Conservation (phyloP, 495 filamentous ascomycete species). For the Annulohypoxylon stygium region DNA sequence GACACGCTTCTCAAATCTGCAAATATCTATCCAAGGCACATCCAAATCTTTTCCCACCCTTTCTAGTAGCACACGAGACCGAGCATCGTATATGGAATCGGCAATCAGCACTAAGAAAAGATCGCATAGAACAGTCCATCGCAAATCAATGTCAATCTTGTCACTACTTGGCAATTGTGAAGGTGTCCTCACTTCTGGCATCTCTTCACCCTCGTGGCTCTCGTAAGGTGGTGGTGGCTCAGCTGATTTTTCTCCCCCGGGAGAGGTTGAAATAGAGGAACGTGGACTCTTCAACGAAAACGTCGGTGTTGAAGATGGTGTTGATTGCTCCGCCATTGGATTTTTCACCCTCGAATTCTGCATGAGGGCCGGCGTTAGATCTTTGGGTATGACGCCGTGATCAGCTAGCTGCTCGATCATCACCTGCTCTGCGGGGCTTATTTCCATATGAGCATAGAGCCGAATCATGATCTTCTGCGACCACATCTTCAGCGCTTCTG, state of each 20-base stretch:
- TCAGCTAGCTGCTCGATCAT: slow-evolving; percentile 98
- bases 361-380: slow-evolving; percentile 89
- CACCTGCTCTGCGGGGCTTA: slow-evolving; percentile 88
- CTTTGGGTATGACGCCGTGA: slow-evolving; percentile 86
- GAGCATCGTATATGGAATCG: slow-evolving; percentile 93
- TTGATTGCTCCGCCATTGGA: slow-evolving; percentile 73
- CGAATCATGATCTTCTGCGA: slow-evolving; percentile 96
- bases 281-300: slow-evolving; percentile 36
- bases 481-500: slow-evolving; percentile 93
- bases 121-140: slow-evolving; percentile 98
- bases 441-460: slow-evolving; percentile 96
- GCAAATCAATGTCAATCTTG: slow-evolving; percentile 94
- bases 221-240: slow-evolving; percentile 79
- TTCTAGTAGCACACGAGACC: slow-evolving; percentile 88
- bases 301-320: slow-evolving; percentile 45
- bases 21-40: slow-evolving; percentile 92
- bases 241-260: slow-evolving; percentile 54
- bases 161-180: slow-evolving; percentile 82
- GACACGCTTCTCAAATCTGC: slow-evolving; percentile 96
- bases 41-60: slow-evolving; percentile 81
- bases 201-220: slow-evolving; percentile 74
- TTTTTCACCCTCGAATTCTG: slow-evolving; percentile 94
- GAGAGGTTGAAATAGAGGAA: slow-evolving; percentile 45
- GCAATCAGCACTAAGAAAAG: slow-evolving; percentile 94
- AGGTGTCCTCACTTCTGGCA: slow-evolving; percentile 81